Evolutionary conservation across 192 early-diverging fungal species (phyloP), one percentile per base, ranked within the genome.

Genomic region (Spizellomyces punctatus): DNA sequence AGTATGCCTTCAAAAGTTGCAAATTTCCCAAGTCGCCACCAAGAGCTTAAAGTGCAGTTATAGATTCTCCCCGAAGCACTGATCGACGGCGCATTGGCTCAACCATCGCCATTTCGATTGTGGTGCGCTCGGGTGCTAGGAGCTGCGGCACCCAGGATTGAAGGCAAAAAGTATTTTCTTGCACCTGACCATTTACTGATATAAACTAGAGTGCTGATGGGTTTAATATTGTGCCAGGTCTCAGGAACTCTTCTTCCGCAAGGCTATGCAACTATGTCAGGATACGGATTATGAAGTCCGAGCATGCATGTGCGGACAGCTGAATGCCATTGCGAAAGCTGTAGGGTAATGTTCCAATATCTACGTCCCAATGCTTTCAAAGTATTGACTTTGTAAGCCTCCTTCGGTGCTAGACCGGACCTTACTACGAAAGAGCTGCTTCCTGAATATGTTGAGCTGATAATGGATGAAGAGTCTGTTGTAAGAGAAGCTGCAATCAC

Each of bases 231-330:
- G 22, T 12, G 61, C 8, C 21, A 69, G 59, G 45, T 60, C 55
- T 10, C 69, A 77, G 46, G 61, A 72, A 46, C 36, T 76, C 21
- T 56, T 80, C n/a, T 74, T 86, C 44, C 77, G 60, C 1, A 79
- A 72, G 63, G 80, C 78, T 12, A 58, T 75, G 43, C 48, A 63
- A 16, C 68, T 86, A 16, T 86, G 84, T 63, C 82, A 86, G 62
- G 84, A 86, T 65, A 85, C 83, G 5, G 83, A 86, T 60, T 79
- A 79, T 45, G 84, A 86, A 74, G 84, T 86, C 5, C 79, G 84
- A 8, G 71, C 72, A 50, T 78, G 76, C 62, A 86, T 85, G 84
- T 85, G 82, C 64, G 48, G 69, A n/a, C 78, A 86, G 66, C 49
- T 86, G 58, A 71, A 77, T 43, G 58, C 67, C 36, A 69, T 86